Base-by-base conservation (phyloP, 2,329 filamentous ascomycete species). In the Colletotrichum theobromicola region DNA sequence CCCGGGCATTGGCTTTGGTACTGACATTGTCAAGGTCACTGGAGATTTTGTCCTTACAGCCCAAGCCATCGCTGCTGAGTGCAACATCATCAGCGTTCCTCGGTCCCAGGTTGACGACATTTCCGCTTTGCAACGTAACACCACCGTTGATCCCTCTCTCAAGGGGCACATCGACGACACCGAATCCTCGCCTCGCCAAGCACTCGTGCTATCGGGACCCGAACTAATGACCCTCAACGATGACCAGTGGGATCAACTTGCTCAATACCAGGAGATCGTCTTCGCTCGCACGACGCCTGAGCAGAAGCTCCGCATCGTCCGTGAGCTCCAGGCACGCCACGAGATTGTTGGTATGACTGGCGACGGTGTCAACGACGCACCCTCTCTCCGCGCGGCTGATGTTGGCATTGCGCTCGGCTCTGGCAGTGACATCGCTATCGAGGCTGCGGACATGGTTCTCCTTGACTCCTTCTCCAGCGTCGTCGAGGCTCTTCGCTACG, bases 291-390 rank as follows among this genome's bases (percentile, higher is more conserved):
- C 93, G 0, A 95, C 94, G 0, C 94, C 93, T 0, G 93, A 95
- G 79, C 93, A 95, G 80, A 96, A 96, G 81, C 89, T 95, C 8
- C 91, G 93, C 37, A 95, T 95, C 75, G 93, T 96, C n/a, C 90
- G 90, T 34, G 93, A 94, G 80, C 92, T 95, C 75, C 93, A 94
- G 79, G 83, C 87, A 1, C 86, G 90, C 10, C 87, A 89, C 80
- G 93, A 77, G 82, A 93, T 94, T 2, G 91, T 97, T 1, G 95
- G 92, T 50, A 97, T 97, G 91, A 94, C 96, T 3, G 95, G 95
- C 46, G 95, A 97, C 78, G 95, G 95, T 21, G 94, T 96, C 77
- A 97, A 97, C 79, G 95, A 98, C 80, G 93, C 94, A 0, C 94
- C 95, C 0, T 95, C 95, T 3, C 89, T 98, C 5, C 92, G 93